These are phyloP conservation scores for Tilletiopsis washingtonensis DNA, from an alignment of 1,284 basidiomycete genomes.

Conservation along the genomic window DNA sequence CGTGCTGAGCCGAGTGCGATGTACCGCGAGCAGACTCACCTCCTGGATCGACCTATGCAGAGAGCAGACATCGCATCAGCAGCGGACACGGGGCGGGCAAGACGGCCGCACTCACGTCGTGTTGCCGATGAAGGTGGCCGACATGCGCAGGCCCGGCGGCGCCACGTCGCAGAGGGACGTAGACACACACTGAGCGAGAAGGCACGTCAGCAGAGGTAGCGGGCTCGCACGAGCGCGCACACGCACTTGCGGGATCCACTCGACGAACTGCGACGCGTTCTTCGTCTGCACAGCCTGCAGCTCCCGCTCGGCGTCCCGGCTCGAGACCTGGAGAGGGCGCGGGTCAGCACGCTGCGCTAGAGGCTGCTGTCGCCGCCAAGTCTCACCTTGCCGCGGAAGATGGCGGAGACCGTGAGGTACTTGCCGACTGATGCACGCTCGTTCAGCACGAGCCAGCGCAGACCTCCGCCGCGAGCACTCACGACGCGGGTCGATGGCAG, in stretches of 20 bases:
- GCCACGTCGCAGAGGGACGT: constrained; percentile 46
- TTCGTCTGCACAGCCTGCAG: constrained; percentile 45
- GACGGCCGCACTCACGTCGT: too few relatives aligned
- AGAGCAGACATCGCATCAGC: too few relatives aligned
- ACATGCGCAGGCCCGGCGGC: constrained; percentile 44
- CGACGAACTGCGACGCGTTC: constrained; percentile 42
- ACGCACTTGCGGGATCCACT: constrained; percentile 42
- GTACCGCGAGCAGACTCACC: not conserved
- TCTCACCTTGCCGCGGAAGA: constrained; percentile 42
- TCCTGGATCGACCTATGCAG: constrained; percentile 47
- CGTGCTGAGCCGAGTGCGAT: not conserved
- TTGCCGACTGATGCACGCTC: constrained; percentile 51
- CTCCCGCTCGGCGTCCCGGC: constrained; percentile 51
- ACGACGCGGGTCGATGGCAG: constrained; percentile 67
- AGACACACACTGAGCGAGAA: constrained; percentile 41
- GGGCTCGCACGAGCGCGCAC: not conserved
- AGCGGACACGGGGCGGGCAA: too few relatives aligned
- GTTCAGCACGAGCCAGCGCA: not conserved
- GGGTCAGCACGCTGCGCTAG: not conserved
- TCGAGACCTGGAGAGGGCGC: constrained; percentile 7
- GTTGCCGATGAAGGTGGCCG: constrained; percentile 48
- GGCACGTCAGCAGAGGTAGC: too few relatives aligned
- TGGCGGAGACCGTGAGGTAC: constrained; percentile 51
- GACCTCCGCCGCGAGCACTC: not conserved
- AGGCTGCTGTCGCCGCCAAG: too few relatives aligned